Base-by-base conservation (phyloP, 257 asterid species). In the Handroanthus guayacan region DNA sequence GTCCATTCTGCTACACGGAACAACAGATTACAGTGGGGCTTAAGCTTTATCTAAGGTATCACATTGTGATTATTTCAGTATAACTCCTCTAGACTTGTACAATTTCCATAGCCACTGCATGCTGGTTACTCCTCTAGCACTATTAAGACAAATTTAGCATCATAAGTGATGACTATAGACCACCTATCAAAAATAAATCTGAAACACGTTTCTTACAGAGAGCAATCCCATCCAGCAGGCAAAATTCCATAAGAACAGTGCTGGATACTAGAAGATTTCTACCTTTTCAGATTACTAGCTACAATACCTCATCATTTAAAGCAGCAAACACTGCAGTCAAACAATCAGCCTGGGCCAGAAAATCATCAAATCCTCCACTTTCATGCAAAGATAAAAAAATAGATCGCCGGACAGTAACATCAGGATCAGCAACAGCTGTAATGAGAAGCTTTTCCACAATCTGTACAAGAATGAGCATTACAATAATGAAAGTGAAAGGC, bases 361-460 rank as follows among this genome's bases (percentile, higher is more conserved):
- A 93, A 80, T 91, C 97, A 82, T 95, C 98, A 75, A 95, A 90
- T 63, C 91, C 96, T 72, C 93, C 89, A 86, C 87, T 86, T 73
- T 84, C 97, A 60, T 87, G 90, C 77, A 95, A 84, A 71, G 93
- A 90, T 56, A 89, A 88, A 85, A 93, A 95, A 79, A 95, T 87
- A 56, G 99, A 93, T 63, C 83, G 87, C 37, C 99, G 89, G 83
- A 95, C 99, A 69, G 83, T 86, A 82, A 93, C 98, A 82, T 91
- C 98, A 51, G 97, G 94, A 84, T 95, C 99, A 51, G 98, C 97
- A 72, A 93, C 97, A 62, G 99, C 99, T 8, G 99, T 90, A 41
- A 83, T 88, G 58, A 95, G 97, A 83, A 93, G 97, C 83, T 90
- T 95, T 77, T 83, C 95, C 83, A 95, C 93, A 79, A 95, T 93